Conservation (phyloP, 345 rosid genomes). For the Citrus glauca region DNA sequence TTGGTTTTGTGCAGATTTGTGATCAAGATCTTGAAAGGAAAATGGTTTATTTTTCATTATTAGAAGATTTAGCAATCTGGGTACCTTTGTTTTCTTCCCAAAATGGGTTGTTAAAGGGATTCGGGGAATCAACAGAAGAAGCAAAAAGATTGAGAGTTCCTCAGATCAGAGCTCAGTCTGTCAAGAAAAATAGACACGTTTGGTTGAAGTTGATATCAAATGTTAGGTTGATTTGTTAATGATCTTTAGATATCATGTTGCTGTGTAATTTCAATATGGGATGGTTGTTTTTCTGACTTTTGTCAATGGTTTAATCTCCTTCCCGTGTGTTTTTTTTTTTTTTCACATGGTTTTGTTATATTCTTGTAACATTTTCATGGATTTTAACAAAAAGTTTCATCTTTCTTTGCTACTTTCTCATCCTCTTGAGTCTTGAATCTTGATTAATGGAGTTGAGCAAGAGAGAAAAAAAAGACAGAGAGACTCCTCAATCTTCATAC, state of each 20-base stretch:
- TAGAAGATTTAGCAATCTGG: conserved; percentile 19
- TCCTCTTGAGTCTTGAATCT: not conserved
- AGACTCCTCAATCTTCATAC: not conserved
- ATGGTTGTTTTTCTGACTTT: not conserved
- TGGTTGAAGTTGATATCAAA: not conserved
- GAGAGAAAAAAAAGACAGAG: too few relatives aligned
- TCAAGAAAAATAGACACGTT: conserved; percentile 14
- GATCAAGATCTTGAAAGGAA: conserved; percentile 19
- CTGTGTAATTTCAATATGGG: not conserved
- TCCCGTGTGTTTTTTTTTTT: not conserved
- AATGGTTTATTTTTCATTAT: conserved; percentile 1
- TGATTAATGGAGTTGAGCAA: too few relatives aligned
- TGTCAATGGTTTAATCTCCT: not conserved
- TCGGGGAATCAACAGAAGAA: not conserved
- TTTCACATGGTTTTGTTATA: not conserved
- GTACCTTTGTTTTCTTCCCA: conserved; percentile 1
- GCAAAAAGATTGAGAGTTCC: conserved; percentile 14
- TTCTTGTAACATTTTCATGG: not conserved
- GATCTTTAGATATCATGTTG: not conserved
- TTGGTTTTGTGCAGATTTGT: conserved; percentile 20
- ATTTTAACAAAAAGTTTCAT: not conserved
- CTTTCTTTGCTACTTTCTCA: not conserved
- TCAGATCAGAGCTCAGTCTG: conserved; percentile 10
- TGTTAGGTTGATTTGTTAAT: not conserved
- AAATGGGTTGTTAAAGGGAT: not conserved